Evolutionary conservation across 768 basidiomycete genomes (phyloP).

Genomic region (Trametes sanguinea): DNA sequence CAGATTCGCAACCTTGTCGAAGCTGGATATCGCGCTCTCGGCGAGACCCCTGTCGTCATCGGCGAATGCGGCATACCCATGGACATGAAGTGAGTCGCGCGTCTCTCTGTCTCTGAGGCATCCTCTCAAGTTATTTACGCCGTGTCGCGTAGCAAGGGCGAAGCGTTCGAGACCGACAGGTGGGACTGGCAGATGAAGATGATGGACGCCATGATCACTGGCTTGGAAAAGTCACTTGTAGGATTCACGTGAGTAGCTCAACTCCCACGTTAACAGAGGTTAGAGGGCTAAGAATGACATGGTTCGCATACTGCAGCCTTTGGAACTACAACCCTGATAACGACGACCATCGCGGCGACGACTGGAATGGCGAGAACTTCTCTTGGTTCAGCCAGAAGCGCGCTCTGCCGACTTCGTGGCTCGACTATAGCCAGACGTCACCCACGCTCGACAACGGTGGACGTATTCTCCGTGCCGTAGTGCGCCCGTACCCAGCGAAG

Average conservation of each 20-base stretch:
- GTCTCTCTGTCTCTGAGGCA: too few species aligned
- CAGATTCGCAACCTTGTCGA: conserved; percentile 83
- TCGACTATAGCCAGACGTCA: conserved; percentile 60
- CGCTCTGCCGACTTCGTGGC: conserved; percentile 54
- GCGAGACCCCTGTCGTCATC: conserved; percentile 81
- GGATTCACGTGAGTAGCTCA: conserved; percentile 78
- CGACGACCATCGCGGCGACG: conserved; percentile 73
- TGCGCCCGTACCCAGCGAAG: conserved; percentile 91
- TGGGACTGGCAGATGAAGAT: conserved; percentile 84
- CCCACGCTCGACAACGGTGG: conserved; percentile 82
- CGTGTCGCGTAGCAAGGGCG: conserved; percentile 50
- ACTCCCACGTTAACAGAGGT: not conserved
- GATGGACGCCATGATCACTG: conserved; percentile 94
- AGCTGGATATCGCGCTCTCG: conserved; percentile 65
- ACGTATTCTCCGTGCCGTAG: conserved; percentile 73
- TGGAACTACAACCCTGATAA: conserved; percentile 97
- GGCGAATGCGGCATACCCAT: conserved; percentile 96
- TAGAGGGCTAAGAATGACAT: not conserved
- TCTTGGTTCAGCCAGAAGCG: conserved; percentile 82
- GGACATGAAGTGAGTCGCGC: conserved; percentile 84
- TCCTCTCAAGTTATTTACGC: not conserved
- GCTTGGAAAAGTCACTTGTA: conserved; percentile 70
- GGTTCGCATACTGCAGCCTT: conserved; percentile 47
- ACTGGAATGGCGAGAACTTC: conserved; percentile 98
- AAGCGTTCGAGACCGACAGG: conserved; percentile 71